phyloP scores from a whole-genome alignment of 495 filamentous ascomycete genomes.

The Aspergillus taichungensis region DNA sequence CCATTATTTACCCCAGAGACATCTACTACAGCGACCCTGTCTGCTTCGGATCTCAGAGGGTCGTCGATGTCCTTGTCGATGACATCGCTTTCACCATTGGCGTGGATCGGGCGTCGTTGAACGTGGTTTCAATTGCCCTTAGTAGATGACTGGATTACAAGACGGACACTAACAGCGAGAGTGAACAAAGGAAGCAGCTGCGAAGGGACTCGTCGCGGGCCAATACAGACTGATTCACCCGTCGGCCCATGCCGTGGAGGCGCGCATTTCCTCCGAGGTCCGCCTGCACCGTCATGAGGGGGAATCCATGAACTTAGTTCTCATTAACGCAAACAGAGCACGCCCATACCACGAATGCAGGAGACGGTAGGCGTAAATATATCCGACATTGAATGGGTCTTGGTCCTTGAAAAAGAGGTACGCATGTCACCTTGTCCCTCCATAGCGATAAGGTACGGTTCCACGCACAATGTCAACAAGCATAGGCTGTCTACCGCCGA shows the following conservation, averaged over 20 bases:
- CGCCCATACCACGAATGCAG: conserved; percentile 53
- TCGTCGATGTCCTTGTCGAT: conserved; percentile 73
- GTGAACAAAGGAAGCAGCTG: conserved; percentile 41
- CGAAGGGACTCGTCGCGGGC: conserved; percentile 63
- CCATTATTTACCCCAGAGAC: conserved; percentile 44
- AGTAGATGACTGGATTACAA: too few relatives aligned
- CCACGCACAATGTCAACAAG: not conserved
- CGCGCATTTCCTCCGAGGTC: conserved; percentile 10
- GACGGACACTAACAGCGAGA: not conserved
- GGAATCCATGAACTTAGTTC: not conserved
- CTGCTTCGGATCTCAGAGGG: conserved; percentile 65
- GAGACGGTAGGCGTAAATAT: conserved; percentile 48
- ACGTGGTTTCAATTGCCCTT: conserved; percentile 24
- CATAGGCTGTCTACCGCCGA: conserved; percentile 71
- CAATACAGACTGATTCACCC: conserved; percentile 32
- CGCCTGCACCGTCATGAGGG: not conserved
- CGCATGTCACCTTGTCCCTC: not conserved
- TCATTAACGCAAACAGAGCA: conserved; percentile 40
- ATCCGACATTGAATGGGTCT: conserved; percentile 52
- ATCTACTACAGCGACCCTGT: conserved; percentile 84
- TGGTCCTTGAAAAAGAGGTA: conserved; percentile 92
- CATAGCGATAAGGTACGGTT: conserved; percentile 5
- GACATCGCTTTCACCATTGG: conserved; percentile 68
- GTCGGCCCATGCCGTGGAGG: conserved; percentile 15
- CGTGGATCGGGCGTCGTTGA: conserved; percentile 27